Percentiles rank a stretch among this genome's conserved stretches.
These are phyloP conservation scores for Aureobasidium leucospermi DNA, from an alignment of 2,329 filamentous ascomycete species.

Conservation along the genomic window DNA sequence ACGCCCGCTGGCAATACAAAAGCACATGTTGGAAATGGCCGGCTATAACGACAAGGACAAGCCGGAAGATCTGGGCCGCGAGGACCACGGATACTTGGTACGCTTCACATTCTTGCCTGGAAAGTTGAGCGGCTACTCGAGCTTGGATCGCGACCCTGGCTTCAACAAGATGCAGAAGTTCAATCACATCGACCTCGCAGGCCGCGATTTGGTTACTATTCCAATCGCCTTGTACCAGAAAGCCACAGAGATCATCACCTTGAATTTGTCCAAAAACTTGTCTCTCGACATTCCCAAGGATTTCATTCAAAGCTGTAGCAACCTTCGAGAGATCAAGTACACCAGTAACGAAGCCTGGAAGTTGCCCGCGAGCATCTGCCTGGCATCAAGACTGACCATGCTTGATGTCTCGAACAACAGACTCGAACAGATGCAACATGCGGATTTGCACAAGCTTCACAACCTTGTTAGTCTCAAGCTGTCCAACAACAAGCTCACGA, in stretches of 20 bases:
- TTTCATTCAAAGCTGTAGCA: slow-evolving; percentile 89
- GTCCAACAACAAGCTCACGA: slow-evolving; percentile 82
- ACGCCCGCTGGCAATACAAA: slow-evolving; percentile 83
- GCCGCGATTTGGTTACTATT: slow-evolving; percentile 86
- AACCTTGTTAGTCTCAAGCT: slow-evolving; percentile 83
- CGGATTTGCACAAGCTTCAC: slow-evolving; percentile 66
- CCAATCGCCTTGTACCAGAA: slow-evolving; percentile 91
- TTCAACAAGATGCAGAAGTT: slow-evolving; percentile 81
- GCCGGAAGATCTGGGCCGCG: slow-evolving; percentile 86
- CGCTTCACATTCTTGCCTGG: slow-evolving; percentile 91
- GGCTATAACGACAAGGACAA: slow-evolving; percentile 82
- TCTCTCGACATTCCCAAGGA: slow-evolving; percentile 90
- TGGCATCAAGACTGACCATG: slow-evolving; percentile 75
- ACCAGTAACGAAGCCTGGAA: slow-evolving; percentile 88
- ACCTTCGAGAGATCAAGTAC: slow-evolving; percentile 90
- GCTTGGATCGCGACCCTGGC: slow-evolving; percentile 67
- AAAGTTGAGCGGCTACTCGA: slow-evolving; percentile 71
- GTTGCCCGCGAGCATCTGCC: slow-evolving; percentile 73
- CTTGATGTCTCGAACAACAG: slow-evolving; percentile 94
- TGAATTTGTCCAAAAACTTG: slow-evolving; percentile 88
- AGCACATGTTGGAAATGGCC: slow-evolving; percentile 79
- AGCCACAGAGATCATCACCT: slow-evolving; percentile 82
- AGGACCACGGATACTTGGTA: slow-evolving; percentile 95
- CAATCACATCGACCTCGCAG: slow-evolving; percentile 86
- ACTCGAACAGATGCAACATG: slow-evolving; percentile 77